These are phyloP conservation scores for Pisolithus thermaeus DNA, from an alignment of 1,284 basidiomycete genomes.

Conservation along the genomic window DNA sequence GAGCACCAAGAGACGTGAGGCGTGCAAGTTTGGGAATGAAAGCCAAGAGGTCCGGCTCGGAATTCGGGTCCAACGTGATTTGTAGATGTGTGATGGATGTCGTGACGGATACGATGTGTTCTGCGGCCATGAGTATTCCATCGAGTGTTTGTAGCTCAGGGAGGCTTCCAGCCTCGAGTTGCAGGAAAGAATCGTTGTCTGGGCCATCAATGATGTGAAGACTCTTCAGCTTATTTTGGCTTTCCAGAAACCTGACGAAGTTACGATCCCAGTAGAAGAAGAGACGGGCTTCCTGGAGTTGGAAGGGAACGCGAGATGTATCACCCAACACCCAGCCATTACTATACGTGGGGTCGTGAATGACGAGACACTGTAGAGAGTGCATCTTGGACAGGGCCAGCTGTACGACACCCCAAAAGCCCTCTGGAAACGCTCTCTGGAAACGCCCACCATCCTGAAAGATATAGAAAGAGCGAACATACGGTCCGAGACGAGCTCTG, in stretches of 20 bases:
- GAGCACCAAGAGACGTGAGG: conserved; percentile 25
- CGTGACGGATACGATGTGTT: conserved; percentile 22
- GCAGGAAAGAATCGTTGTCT: conserved; percentile 15
- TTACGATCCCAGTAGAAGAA: conserved; percentile 24
- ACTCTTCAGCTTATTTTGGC: conserved; percentile 27
- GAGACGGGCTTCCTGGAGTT: conserved; percentile 26
- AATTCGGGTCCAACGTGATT: conserved; percentile 20
- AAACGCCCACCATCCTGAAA: conserved; percentile 16
- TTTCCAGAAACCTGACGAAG: conserved; percentile 29
- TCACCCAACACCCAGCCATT: conserved; percentile 25
- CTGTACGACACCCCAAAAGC: conserved; percentile 23
- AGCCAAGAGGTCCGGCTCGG: conserved; percentile 19
- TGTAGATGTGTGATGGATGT: conserved; percentile 25
- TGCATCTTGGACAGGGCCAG: conserved; percentile 24
- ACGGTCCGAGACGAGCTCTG: conserved; percentile 20
- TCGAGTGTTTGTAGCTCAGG: conserved; percentile 25
- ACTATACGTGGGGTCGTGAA: conserved; percentile 25
- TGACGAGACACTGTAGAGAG: conserved; percentile 20
- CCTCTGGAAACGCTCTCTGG: conserved; percentile 18
- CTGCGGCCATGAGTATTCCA: conserved; percentile 21
- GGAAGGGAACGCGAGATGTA: conserved; percentile 25
- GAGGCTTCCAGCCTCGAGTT: conserved; percentile 26
- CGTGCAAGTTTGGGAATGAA: conserved; percentile 22
- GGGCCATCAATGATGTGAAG: conserved; percentile 24
- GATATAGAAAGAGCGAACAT: conserved; percentile 23